Evolutionary conservation across 768 basidiomycete genomes (phyloP), one percentile per base, ranked within the genome.

Genomic region (Multifurca ochricompacta): DNA sequence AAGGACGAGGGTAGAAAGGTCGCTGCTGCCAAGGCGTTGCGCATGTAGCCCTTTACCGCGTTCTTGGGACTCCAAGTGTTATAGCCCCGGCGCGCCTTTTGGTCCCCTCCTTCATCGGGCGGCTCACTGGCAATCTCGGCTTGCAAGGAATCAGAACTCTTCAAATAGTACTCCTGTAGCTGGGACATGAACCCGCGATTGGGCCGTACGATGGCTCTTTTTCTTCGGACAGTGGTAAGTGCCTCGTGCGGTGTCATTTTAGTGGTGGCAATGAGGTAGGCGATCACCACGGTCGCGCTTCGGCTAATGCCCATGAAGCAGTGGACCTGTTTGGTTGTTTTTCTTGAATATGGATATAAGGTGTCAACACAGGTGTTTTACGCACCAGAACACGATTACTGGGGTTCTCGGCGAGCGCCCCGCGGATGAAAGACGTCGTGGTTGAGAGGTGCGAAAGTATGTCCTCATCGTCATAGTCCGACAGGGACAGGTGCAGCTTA

Each of bases 231-330:
- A 25, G 54, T 48, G 27, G 41, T 47, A 28, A 69, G 56, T 4
- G 70, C 68, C 40, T 64, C 58, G 23, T 46, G 62, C 25, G 63
- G 56, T 1, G 67, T 59, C 65, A 68, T 68, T 5, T 31, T 28
- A 11, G 47, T 56, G 23, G 64, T 56, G 6, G 60, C 66, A 56
- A 70, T 64, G 31, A 70, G 70, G 68, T 87, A 90, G 49, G 85
- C 88, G 58, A 83, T 82, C 3, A 89, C 80, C 25, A 88, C 77
- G 4, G 85, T 87, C 1, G 87, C 77, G 39, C 84, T 86, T 21
- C 88, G 77, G 61, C 84, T 86, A 54, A 88, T 76, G 37, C 88
- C 88, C 67, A 82, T 80, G 36, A 81, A 67, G 65, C 88, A 90
- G 66, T 91, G 88, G 11, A 90, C 84, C 85, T 87, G 25, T 28